phyloP scores from a whole-genome alignment of 306 rosid genomes.

The Geum urbanum region DNA sequence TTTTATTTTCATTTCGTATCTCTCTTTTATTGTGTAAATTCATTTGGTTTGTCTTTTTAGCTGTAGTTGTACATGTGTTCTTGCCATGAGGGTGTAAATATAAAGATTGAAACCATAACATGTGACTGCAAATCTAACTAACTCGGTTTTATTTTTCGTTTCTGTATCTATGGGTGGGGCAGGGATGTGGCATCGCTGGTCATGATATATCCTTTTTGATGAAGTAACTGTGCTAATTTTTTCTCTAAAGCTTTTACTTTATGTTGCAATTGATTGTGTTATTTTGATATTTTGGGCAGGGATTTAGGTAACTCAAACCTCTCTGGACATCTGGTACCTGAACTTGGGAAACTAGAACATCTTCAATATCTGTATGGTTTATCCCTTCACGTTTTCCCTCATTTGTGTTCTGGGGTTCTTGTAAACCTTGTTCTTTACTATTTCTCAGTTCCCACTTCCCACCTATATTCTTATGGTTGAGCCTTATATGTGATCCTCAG shows the following conservation, averaged over 20 bases:
- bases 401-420: background rate
- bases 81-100: no score
- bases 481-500: slow-evolving; percentile 28
- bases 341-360: slow-evolving; percentile 78
- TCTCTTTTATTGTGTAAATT: background rate
- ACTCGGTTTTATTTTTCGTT: no score
- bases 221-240: background rate
- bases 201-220: background rate
- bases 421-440: background rate
- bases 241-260: background rate
- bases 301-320: slow-evolving; percentile 93
- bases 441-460: no score
- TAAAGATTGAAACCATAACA: no score
- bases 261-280: background rate
- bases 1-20: background rate
- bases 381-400: background rate
- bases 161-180: background rate
- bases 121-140: no score
- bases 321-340: slow-evolving; percentile 88
- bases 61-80: background rate
- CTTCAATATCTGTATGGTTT: slow-evolving; percentile 78
- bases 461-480: background rate
- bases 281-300: slow-evolving; percentile 36
- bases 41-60: background rate
- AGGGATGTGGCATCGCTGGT: background rate